Percentiles rank a stretch among this genome's conserved stretches.
These are phyloP conservation scores for Fraxinus baroniana DNA, from an alignment of 305 asterid genomes.

Conservation along the genomic window DNA sequence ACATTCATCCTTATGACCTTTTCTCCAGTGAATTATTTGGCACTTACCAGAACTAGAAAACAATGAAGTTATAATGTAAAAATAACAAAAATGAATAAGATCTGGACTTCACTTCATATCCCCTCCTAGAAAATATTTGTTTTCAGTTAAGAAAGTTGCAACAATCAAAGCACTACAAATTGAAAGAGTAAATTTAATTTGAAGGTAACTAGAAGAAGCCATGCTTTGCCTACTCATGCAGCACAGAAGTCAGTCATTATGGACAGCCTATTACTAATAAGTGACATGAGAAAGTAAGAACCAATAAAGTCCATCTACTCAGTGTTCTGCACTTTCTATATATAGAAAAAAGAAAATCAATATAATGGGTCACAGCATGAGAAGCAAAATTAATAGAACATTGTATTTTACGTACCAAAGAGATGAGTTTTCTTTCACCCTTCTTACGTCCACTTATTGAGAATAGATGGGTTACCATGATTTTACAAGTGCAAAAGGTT, in stretches of 20 bases:
- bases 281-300: neutral
- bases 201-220: neutral
- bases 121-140: neutral
- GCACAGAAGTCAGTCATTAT: neutral
- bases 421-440: neutral
- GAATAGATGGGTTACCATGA: neutral
- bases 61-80: slow-evolving; percentile 20
- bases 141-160: neutral
- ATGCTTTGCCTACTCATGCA: neutral
- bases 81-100: neutral
- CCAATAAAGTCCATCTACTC: neutral
- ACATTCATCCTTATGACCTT: slow-evolving; percentile 59
- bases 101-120: neutral
- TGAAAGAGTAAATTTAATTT: neutral
- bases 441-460: neutral
- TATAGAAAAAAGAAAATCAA: neutral
- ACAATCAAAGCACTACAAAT: neutral
- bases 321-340: neutral
- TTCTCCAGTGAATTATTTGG: slow-evolving; percentile 65
- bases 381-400: neutral
- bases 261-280: neutral
- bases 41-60: slow-evolving; percentile 58
- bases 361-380: neutral
- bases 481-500: neutral
- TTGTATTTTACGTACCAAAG: neutral